These are phyloP conservation scores for Verbascum thapsus DNA, from an alignment of 257 asterid species.

Conservation along the genomic window DNA sequence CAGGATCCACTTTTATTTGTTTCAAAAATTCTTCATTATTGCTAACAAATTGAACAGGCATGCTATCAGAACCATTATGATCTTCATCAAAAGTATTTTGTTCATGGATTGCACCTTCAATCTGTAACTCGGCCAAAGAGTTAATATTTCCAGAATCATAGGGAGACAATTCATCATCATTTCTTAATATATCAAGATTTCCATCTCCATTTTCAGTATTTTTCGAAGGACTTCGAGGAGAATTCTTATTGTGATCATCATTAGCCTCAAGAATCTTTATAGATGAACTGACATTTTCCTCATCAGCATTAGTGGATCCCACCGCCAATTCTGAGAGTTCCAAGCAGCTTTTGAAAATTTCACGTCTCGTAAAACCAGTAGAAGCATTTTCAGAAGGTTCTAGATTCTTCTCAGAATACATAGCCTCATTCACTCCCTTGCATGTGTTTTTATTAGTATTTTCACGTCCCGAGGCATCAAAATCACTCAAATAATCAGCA, in stretches of 20 bases:
- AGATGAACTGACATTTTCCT: no score
- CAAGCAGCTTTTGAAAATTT: constrained; percentile 60
- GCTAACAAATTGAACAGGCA: constrained; percentile 34
- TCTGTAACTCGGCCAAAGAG: constrained; percentile 39
- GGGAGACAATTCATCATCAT: constrained; percentile 27
- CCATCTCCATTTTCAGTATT: constrained; percentile 41
- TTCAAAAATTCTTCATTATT: constrained; percentile 36
- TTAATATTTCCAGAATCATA: constrained; percentile 35
- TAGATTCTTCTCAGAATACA: constrained; percentile 31
- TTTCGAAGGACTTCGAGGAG: constrained; percentile 35
- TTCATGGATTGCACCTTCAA: constrained; percentile 37
- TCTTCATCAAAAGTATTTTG: constrained; percentile 30
- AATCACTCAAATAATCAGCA: constrained; percentile 45
- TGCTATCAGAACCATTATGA: constrained; percentile 36
- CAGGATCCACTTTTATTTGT: constrained; percentile 40
- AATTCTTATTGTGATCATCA: constrained; percentile 39
- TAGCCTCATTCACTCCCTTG: constrained; percentile 24
- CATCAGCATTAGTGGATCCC: constrained; percentile 37
- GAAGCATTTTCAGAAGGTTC: constrained; percentile 38
- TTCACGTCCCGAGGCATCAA: constrained; percentile 35
- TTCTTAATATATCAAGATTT: constrained; percentile 39
- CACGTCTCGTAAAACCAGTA: constrained; percentile 41
- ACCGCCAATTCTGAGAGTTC: constrained; percentile 46
- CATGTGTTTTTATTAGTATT: constrained; percentile 30
- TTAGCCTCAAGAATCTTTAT: constrained; percentile 30